Conservation (phyloP, 257 asterid genomes). For the Solanum chiquidenum region DNA sequence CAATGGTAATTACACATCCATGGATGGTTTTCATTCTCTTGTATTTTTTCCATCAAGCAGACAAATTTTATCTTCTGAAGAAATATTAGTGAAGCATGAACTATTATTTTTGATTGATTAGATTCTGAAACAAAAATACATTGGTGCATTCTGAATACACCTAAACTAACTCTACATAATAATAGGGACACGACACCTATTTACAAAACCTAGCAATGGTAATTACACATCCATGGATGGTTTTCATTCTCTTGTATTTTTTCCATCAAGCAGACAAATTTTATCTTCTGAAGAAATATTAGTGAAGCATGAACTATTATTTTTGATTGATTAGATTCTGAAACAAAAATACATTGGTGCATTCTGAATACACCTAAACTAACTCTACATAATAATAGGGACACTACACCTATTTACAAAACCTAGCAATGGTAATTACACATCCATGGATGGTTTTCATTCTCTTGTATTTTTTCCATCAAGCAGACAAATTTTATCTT, state of each 20-base stretch:
- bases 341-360: neutral
- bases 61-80: neutral
- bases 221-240: neutral
- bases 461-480: neutral
- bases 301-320: neutral
- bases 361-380: slow-evolving; percentile 20
- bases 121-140: neutral
- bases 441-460: neutral
- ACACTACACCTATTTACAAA: slow-evolving; percentile 32
- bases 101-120: neutral
- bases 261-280: neutral
- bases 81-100: neutral
- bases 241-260: neutral
- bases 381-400: slow-evolving; percentile 16
- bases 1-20: neutral
- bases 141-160: slow-evolving; percentile 14
- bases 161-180: slow-evolving; percentile 22
- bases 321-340: neutral
- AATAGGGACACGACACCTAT: slow-evolving; percentile 22
- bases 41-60: neutral
- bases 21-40: neutral
- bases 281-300: neutral
- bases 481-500: neutral
- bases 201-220: slow-evolving; percentile 16
- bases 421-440: neutral